Percentiles rank a stretch among this genome's conserved stretches.
phyloP scores from a whole-genome alignment of 2,329 filamentous ascomycete genomes.

The Juglanconis oblonga region DNA sequence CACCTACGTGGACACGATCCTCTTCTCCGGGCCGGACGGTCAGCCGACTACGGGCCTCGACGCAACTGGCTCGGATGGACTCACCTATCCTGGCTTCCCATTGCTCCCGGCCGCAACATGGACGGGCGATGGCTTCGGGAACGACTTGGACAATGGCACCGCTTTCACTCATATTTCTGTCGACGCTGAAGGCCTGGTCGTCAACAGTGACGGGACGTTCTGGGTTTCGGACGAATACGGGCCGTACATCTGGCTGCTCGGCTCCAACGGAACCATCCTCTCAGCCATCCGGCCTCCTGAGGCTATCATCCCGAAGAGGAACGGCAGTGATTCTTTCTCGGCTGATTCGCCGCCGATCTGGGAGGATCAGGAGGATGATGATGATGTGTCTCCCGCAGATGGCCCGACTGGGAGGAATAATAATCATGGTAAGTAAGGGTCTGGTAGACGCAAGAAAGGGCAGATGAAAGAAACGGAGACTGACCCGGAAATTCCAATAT shows the following conservation, averaged over 20 bases:
- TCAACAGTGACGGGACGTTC: constrained; percentile 58
- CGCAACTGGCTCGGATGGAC: constrained; percentile 49
- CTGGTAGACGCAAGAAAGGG: not conserved
- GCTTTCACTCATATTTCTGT: constrained; percentile 48
- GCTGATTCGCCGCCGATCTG: constrained; percentile 30
- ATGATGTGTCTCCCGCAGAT: constrained; percentile 46
- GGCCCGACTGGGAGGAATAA: constrained; percentile 64
- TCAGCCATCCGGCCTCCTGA: constrained; percentile 62
- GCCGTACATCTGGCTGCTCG: constrained; percentile 67
- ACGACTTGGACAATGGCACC: constrained; percentile 53
- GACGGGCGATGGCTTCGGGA: constrained; percentile 66
- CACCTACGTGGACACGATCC: constrained; percentile 61
- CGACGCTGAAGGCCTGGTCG: constrained; percentile 65
- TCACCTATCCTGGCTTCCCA: constrained; percentile 57
- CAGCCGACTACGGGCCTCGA: constrained; percentile 63
- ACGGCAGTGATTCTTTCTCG: constrained; percentile 57
- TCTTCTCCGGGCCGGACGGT: constrained; percentile 61
- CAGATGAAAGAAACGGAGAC: too few relatives aligned
- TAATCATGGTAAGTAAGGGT: constrained; percentile 48
- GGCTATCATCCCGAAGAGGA: constrained; percentile 62
- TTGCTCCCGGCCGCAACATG: constrained; percentile 62
- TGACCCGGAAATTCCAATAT: too few relatives aligned
- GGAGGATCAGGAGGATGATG: constrained; percentile 41
- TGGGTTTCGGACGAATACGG: constrained; percentile 72
- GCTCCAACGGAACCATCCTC: constrained; percentile 54